phyloP scores from a whole-genome alignment of 1,139 yeast genomes.

The Zygoascus sp. region DNA sequence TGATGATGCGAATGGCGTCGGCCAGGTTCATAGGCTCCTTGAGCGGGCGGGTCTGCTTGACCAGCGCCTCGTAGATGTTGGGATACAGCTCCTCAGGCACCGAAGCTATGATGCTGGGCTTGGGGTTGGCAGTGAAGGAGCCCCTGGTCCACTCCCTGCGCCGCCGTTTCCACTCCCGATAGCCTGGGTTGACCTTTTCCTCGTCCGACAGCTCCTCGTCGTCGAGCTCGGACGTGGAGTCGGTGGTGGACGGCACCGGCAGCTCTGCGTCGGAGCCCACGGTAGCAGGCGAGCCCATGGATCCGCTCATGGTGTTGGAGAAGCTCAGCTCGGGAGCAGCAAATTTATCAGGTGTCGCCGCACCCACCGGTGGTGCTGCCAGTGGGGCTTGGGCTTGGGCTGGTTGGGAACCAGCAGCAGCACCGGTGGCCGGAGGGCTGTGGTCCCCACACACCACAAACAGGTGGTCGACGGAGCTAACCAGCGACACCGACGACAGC shows the following conservation, averaged over 20 bases:
- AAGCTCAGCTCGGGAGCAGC: neutral
- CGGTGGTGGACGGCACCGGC: neutral
- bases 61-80: conserved; percentile 45
- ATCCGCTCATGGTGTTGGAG: conserved; percentile 1
- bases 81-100: conserved; percentile 33
- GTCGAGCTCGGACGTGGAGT: neutral
- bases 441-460: neutral
- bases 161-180: conserved; percentile 29
- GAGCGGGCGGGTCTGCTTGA: conserved; percentile 49
- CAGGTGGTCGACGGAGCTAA: conserved; percentile 3
- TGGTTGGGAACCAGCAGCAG: neutral
- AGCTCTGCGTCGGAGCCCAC: neutral
- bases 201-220: conserved; percentile 26
- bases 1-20: conserved; percentile 50
- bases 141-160: conserved; percentile 30
- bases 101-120: conserved; percentile 21
- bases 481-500: neutral
- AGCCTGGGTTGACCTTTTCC: conserved; percentile 30
- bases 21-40: conserved; percentile 48
- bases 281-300: conserved; percentile 4
- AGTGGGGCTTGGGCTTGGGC: too few relatives aligned
- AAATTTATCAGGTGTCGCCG: neutral
- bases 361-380: too few relatives aligned
- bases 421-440: neutral
- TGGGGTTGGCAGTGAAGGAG: conserved; percentile 15